Percentiles rank a stretch among this genome's conserved stretches.
Evolutionary conservation across 192 early-diverging fungal genomes (phyloP).

Genomic region (Entomortierella chlamydospora): DNA sequence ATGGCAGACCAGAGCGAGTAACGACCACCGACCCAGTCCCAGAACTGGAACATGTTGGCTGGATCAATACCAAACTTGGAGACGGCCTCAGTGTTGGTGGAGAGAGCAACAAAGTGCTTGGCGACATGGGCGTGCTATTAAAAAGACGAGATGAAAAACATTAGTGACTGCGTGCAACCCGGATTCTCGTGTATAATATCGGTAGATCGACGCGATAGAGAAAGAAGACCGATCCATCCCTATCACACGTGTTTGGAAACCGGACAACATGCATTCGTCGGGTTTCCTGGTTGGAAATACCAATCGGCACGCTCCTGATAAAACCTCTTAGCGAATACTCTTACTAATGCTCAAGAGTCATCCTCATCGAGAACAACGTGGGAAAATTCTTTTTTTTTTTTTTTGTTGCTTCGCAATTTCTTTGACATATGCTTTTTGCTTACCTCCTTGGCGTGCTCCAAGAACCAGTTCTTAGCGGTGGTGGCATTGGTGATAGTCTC

Average conservation of each 20-base stretch:
- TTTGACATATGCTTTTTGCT: no score
- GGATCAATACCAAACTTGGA: slow-evolving; percentile 92
- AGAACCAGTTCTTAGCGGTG: slow-evolving; percentile 95
- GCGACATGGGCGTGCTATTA: slow-evolving; percentile 83
- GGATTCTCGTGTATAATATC: no score
- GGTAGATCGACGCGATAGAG: no score
- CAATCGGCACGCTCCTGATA: no score
- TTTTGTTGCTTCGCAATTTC: no score
- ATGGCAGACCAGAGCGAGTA: slow-evolving; percentile 99
- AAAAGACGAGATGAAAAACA: not conserved
- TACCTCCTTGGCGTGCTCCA: slow-evolving; percentile 86
- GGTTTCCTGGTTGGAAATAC: no score
- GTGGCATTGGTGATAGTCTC: slow-evolving; percentile 98
- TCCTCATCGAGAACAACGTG: not conserved
- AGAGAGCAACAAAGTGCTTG: slow-evolving; percentile 99
- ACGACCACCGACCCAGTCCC: slow-evolving; percentile 99
- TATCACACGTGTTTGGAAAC: no score
- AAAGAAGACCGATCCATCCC: no score
- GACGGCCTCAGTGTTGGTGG: slow-evolving; percentile 92
- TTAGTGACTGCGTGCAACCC: not conserved
- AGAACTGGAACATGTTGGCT: slow-evolving; percentile 99
- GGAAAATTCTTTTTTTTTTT: not conserved
- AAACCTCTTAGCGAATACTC: no score
- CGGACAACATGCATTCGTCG: no score
- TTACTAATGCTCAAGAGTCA: no score